A percentile compares a stretch with the other conserved stretches of the same genome.
Conservation (phyloP, 768 basidiomycete genomes). For the Lactifluus pinguis region DNA sequence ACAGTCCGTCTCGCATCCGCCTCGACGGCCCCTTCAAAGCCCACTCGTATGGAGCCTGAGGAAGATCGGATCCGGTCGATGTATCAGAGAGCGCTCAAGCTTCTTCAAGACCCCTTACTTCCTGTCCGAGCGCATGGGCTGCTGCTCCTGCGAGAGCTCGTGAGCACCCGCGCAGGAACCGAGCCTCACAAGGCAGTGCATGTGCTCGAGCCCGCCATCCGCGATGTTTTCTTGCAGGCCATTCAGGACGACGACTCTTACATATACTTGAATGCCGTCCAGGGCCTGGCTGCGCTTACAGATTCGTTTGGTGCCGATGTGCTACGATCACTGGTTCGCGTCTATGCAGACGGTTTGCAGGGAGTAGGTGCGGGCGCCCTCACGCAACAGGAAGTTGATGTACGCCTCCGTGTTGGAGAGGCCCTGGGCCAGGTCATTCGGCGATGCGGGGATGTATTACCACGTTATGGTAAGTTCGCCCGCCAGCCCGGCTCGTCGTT, state of each 20-base stretch:
- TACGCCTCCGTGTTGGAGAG: conserved; percentile 72
- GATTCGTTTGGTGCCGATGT: conserved; percentile 70
- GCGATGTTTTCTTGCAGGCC: conserved; percentile 78
- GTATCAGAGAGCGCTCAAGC: conserved; percentile 81
- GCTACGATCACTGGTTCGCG: conserved; percentile 51
- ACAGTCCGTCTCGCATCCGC: conserved; percentile 67
- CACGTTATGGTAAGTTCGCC: conserved; percentile 50
- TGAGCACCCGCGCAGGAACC: conserved; percentile 32
- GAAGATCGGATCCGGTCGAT: conserved; percentile 23
- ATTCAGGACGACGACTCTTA: conserved; percentile 93
- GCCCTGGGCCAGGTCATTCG: conserved; percentile 72
- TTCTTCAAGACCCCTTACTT: conserved; percentile 84
- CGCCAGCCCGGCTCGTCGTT: no score
- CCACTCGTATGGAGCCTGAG: conserved; percentile 40
- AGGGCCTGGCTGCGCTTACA: conserved; percentile 82
- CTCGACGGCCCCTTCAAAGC: conserved; percentile 29
- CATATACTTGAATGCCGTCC: conserved; percentile 86
- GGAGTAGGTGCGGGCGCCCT: conserved; percentile 39
- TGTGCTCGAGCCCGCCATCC: conserved; percentile 71
- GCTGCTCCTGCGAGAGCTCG: conserved; percentile 69
- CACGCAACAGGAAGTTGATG: conserved; percentile 61
- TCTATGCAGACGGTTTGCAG: conserved; percentile 50
- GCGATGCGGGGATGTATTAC: conserved; percentile 59
- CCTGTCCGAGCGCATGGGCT: conserved; percentile 94
- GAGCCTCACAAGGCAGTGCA: conserved; percentile 34